Conservation (phyloP, 1,284 basidiomycete species). For the Ceratobasidium sp. region DNA sequence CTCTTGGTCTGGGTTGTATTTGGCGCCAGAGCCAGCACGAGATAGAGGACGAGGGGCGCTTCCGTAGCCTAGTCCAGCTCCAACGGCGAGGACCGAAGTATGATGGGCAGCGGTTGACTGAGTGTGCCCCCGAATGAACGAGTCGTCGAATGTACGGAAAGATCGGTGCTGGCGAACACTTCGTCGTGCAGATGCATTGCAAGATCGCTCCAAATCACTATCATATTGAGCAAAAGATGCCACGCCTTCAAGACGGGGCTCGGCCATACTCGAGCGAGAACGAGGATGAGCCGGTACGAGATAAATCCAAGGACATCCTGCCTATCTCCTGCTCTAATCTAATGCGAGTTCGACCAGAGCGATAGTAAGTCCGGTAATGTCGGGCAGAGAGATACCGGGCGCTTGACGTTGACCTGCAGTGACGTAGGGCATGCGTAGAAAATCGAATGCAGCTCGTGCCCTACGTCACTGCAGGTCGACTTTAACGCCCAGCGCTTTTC, state of each 20-base stretch:
- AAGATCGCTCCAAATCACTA: slow-evolving; percentile 32
- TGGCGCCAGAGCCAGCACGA: slow-evolving; percentile 65
- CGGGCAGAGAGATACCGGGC: no score
- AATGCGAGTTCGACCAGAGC: no score
- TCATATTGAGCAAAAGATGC: slow-evolving; percentile 36
- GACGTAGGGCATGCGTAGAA: no score
- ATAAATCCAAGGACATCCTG: slow-evolving; percentile 30
- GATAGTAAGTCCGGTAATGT: no score
- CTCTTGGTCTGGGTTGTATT: slow-evolving; percentile 89
- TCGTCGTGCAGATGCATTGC: slow-evolving; percentile 30
- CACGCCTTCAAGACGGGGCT: slow-evolving; percentile 61
- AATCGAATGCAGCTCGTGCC: no score
- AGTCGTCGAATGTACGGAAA: slow-evolving; percentile 66
- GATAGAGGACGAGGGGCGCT: slow-evolving; percentile 55
- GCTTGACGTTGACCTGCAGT: no score
- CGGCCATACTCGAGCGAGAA: slow-evolving; percentile 70
- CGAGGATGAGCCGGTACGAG: slow-evolving; percentile 67
- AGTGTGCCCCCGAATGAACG: slow-evolving; percentile 71
- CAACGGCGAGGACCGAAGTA: slow-evolving; percentile 87
- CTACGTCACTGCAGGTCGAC: no score
- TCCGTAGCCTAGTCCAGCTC: slow-evolving; percentile 75
- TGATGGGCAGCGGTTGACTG: slow-evolving; percentile 88
- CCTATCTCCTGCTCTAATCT: slow-evolving; percentile 40
- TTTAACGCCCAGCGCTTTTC: no score
- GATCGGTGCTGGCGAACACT: slow-evolving; percentile 74